Percentiles rank a stretch among this genome's conserved stretches.
Evolutionary conservation across 768 basidiomycete genomes (phyloP).

Genomic region (Zangia roseola): DNA sequence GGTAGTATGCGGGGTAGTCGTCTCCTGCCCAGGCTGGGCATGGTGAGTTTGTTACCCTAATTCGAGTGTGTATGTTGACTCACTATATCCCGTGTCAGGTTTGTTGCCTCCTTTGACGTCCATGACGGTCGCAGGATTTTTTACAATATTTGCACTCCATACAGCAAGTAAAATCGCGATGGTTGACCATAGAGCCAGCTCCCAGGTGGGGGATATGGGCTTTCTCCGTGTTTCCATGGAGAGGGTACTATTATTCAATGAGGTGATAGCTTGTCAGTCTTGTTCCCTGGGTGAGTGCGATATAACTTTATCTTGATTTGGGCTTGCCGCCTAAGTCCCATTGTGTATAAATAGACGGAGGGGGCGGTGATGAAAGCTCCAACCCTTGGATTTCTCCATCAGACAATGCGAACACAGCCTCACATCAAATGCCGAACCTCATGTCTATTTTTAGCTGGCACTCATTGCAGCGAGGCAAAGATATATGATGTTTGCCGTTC

Average conservation of each 20-base stretch:
- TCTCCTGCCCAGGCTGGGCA: constrained; percentile 24
- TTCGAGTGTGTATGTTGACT: background rate
- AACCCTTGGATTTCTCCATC: background rate
- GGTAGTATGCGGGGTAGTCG: constrained; percentile 28
- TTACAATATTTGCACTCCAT: constrained; percentile 17
- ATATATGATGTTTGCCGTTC: constrained; percentile 6
- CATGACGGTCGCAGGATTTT: background rate
- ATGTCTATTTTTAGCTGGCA: background rate
- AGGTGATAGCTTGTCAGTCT: background rate
- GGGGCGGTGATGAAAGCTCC: background rate
- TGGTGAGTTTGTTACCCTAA: constrained; percentile 1
- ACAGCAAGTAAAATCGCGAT: constrained; percentile 17
- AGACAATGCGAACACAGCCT: too few species aligned
- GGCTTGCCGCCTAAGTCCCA: background rate
- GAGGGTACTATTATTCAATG: background rate
- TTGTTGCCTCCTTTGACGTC: background rate
- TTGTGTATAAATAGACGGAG: background rate
- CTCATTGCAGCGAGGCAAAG: background rate
- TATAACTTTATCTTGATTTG: constrained; percentile 4
- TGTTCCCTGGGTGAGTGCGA: background rate
- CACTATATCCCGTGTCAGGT: constrained; percentile 15
- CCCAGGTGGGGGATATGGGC: constrained; percentile 3
- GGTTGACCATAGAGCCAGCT: constrained; percentile 24
- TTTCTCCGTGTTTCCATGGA: constrained; percentile 15
- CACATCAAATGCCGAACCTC: background rate